phyloP scores from a whole-genome alignment of 768 basidiomycete species.

The Boletus reticuloceps region DNA sequence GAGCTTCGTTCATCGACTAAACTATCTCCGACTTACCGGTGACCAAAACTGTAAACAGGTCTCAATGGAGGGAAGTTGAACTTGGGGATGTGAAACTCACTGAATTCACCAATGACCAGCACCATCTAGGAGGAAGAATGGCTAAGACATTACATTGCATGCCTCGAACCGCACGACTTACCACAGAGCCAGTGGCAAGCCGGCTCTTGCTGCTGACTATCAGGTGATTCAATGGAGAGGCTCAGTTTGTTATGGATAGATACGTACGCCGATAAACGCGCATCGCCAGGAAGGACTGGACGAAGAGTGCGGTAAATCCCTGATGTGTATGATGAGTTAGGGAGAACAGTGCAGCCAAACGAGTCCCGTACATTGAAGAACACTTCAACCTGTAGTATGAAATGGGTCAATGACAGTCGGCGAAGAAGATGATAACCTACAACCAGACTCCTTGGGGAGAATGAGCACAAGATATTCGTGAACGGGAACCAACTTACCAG shows the following conservation, averaged over 20 bases:
- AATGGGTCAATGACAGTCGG: background rate
- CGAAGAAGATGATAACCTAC: slow-evolving; percentile 7
- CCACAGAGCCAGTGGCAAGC: slow-evolving; percentile 38
- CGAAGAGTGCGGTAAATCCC: slow-evolving; percentile 51
- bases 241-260: background rate
- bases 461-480: background rate
- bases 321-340: slow-evolving; percentile 4
- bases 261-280: slow-evolving; percentile 51
- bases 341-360: background rate
- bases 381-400: slow-evolving; percentile 43
- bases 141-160: background rate
- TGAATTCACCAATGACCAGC: slow-evolving; percentile 44
- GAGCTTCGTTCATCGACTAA: background rate
- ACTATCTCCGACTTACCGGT: slow-evolving; percentile 29
- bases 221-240: slow-evolving; percentile 8
- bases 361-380: slow-evolving; percentile 45
- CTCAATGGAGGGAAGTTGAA: slow-evolving; percentile 4
- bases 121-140: slow-evolving; percentile 11
- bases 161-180: slow-evolving; percentile 1
- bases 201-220: slow-evolving; percentile 52
- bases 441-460: slow-evolving; percentile 22
- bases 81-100: slow-evolving; percentile 12
- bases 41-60: slow-evolving; percentile 27
- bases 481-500: slow-evolving; percentile 35
- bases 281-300: slow-evolving; percentile 55